Conservation (phyloP, 306 rosid species). For the Cucurbita pepo region DNA sequence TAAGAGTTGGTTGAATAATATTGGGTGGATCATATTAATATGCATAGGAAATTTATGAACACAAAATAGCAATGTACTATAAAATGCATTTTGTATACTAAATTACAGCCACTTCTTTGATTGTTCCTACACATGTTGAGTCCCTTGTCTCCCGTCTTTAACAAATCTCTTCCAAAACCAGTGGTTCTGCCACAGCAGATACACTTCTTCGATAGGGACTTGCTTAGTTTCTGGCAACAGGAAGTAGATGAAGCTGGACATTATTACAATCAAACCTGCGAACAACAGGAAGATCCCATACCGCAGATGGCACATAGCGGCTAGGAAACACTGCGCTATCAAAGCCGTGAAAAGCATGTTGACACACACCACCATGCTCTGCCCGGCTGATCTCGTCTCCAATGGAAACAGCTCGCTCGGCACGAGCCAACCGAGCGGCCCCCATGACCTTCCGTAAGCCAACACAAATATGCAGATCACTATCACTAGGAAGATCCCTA, state of each 20-base stretch:
- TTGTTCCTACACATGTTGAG: too few species aligned
- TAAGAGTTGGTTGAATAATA: too few species aligned
- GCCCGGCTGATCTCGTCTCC: conserved; percentile 93
- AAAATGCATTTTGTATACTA: background rate
- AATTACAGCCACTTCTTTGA: background rate
- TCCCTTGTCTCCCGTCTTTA: background rate
- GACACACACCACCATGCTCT: conserved; percentile 83
- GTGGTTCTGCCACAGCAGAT: conserved; percentile 68
- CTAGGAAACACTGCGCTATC: conserved; percentile 75
- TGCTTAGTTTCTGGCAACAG: conserved; percentile 91
- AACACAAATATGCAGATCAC: conserved; percentile 65
- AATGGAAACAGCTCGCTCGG: conserved; percentile 91
- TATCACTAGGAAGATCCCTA: conserved; percentile 54
- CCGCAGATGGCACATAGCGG: conserved; percentile 70
- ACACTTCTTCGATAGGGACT: conserved; percentile 85
- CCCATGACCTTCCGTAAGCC: conserved; percentile 98
- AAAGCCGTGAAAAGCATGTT: conserved; percentile 83
- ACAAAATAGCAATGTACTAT: background rate
- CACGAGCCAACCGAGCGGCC: conserved; percentile 92
- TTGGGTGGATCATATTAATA: too few species aligned
- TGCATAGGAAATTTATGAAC: background rate
- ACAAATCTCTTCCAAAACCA: conserved; percentile 75
- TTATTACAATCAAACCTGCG: conserved; percentile 42
- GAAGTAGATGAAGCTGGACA: conserved; percentile 66
- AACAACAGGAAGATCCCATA: conserved; percentile 84